Conservation (phyloP, 148 eudicot genomes). For the Tetragonia tetragonoides region DNA sequence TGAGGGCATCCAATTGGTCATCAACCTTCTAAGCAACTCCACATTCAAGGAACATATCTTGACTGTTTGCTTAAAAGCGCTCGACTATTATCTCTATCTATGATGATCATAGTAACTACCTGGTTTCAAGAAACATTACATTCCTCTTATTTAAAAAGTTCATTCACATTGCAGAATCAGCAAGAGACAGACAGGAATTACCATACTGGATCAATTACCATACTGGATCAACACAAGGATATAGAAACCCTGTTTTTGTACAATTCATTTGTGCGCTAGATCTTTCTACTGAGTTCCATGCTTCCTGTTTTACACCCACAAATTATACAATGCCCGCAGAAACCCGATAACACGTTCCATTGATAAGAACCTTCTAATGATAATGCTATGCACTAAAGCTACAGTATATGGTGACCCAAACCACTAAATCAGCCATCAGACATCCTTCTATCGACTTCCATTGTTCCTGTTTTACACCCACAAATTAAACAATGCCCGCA, state of each 20-base stretch:
- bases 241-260: slow-evolving; percentile 83
- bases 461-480: no score
- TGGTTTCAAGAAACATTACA: slow-evolving; percentile 32
- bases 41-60: slow-evolving; percentile 96
- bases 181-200: slow-evolving; percentile 28
- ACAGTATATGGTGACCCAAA: no score
- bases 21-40: slow-evolving; percentile 99
- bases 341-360: slow-evolving; percentile 52
- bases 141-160: neutral
- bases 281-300: slow-evolving; percentile 85
- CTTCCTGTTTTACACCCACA: slow-evolving; percentile 73
- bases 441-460: no score
- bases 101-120: slow-evolving; percentile 95
- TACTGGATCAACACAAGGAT: no score
- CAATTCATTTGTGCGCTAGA: slow-evolving; percentile 66
- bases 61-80: slow-evolving; percentile 82
- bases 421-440: no score
- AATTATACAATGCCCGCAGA: slow-evolving; percentile 80
- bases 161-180: neutral
- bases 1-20: no score
- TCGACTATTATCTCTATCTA: slow-evolving; percentile 86
- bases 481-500: no score
- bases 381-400: no score
- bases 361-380: no score
- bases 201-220: slow-evolving; percentile 92